Conservation (phyloP, 2,329 filamentous ascomycete species). For the Penicillium hordei region DNA sequence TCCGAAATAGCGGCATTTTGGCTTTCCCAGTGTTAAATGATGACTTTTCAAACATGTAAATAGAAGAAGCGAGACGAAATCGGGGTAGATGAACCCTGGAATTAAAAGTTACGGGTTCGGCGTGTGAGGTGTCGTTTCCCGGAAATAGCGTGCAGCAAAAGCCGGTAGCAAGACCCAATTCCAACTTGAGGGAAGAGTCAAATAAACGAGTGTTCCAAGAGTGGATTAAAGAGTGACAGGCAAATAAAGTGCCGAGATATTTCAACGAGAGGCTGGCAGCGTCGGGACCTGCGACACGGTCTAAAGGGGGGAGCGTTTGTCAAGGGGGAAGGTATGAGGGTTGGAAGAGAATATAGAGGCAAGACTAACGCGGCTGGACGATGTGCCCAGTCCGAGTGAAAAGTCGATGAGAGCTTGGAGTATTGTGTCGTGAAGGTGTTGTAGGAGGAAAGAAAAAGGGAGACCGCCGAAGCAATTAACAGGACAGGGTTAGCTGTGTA, state of each 20-base stretch:
- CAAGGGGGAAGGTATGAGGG: constrained; percentile 4
- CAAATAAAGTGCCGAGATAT: constrained; percentile 23
- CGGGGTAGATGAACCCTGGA: neutral
- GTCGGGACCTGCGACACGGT: constrained; percentile 37
- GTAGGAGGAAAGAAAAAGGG: constrained; percentile 19
- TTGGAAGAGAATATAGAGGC: constrained; percentile 1
- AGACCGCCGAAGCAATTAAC: constrained; percentile 14
- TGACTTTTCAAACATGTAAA: constrained; percentile 36
- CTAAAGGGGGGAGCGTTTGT: constrained; percentile 7
- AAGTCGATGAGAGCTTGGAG: constrained; percentile 11
- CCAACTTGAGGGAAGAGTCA: neutral
- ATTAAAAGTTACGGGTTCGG: constrained; percentile 9
- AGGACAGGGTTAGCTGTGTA: constrained; percentile 8
- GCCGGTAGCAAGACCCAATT: constrained; percentile 8
- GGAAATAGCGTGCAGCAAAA: constrained; percentile 11
- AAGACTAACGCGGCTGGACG: constrained; percentile 28
- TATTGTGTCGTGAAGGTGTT: constrained; percentile 12
- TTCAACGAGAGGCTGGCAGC: constrained; percentile 40
- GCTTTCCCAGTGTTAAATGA: constrained; percentile 22
- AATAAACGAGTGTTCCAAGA: constrained; percentile 15
- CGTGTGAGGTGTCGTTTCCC: constrained; percentile 9
- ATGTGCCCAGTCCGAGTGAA: constrained; percentile 24
- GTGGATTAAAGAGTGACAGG: constrained; percentile 25
- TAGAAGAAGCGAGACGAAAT: constrained; percentile 3
- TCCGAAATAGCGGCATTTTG: constrained; percentile 43